Conservation (phyloP, 305 asterid species). For the Andrographis paniculata region DNA sequence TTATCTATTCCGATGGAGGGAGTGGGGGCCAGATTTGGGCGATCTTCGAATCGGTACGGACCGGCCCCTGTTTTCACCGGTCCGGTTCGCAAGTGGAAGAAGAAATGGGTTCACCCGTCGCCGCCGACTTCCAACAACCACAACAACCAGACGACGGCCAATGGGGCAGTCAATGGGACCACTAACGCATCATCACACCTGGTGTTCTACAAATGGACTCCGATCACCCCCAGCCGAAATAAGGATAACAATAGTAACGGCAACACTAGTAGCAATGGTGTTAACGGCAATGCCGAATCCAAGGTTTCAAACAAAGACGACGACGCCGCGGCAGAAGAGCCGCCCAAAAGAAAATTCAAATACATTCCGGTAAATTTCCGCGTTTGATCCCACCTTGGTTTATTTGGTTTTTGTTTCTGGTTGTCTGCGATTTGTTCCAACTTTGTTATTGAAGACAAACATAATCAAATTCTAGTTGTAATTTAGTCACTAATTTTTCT, state of each 20-base stretch:
- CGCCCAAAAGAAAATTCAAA: slow-evolving; percentile 66
- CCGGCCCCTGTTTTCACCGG: slow-evolving; percentile 87
- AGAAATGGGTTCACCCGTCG: slow-evolving; percentile 69
- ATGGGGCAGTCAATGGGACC: slow-evolving; percentile 35
- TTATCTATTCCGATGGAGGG: slow-evolving; percentile 54
- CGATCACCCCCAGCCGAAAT: slow-evolving; percentile 48
- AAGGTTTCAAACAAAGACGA: slow-evolving; percentile 36
- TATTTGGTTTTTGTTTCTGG: neutral
- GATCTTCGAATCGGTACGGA: slow-evolving; percentile 84
- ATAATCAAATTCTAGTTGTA: slow-evolving; percentile 9
- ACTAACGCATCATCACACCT: slow-evolving; percentile 64
- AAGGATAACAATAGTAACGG: slow-evolving; percentile 20
- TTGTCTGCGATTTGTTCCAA: neutral
- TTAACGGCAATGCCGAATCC: slow-evolving; percentile 34
- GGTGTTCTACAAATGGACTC: slow-evolving; percentile 77
- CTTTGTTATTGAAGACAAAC: too few relatives aligned
- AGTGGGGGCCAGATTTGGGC: slow-evolving; percentile 86
- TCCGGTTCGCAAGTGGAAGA: slow-evolving; percentile 91
- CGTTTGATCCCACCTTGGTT: slow-evolving; percentile 9
- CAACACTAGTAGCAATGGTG: slow-evolving; percentile 18
- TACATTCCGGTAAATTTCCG: slow-evolving; percentile 71
- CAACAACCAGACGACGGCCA: slow-evolving; percentile 26
- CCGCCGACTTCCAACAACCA: slow-evolving; percentile 43
- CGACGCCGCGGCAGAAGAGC: slow-evolving; percentile 41
- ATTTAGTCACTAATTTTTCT: neutral